These are phyloP conservation scores for Nannochloropsis salina DNA, from an alignment of 108 stramenopile genomes.

Conservation along the genomic window DNA sequence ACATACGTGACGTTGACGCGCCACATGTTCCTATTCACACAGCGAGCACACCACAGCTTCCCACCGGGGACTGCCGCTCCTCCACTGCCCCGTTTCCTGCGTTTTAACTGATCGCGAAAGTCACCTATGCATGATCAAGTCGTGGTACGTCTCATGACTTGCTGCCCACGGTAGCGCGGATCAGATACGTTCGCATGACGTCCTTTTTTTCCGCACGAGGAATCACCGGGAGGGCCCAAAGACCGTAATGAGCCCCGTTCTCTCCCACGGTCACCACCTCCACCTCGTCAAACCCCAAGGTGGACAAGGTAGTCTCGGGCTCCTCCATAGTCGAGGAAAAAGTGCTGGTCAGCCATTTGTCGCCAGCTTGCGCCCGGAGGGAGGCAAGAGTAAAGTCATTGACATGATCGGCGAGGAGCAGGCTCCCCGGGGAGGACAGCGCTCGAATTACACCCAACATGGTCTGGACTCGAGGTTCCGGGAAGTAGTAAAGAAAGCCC, in stretches of 20 bases:
- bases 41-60: no score
- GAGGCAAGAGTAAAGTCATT: not conserved
- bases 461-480: not conserved
- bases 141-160: not conserved
- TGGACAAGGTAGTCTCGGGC: not conserved
- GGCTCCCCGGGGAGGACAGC: not conserved
- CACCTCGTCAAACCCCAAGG: not conserved
- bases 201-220: not conserved
- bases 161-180: not conserved
- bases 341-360: not conserved
- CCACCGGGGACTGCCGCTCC: no score
- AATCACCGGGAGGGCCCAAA: not conserved
- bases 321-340: not conserved
- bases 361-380: not conserved
- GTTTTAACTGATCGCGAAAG: no score
- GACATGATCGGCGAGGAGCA: not conserved
- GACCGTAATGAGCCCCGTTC: not conserved
- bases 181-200: not conserved
- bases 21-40: no score
- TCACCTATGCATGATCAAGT: no score
- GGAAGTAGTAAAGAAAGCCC: not conserved
- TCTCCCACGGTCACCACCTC: conserved; percentile 3
- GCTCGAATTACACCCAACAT: not conserved
- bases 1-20: no score
- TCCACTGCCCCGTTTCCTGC: no score